Evolutionary conservation across 2,329 filamentous ascomycete species (phyloP).

Genomic region (Xylaria sp.): DNA sequence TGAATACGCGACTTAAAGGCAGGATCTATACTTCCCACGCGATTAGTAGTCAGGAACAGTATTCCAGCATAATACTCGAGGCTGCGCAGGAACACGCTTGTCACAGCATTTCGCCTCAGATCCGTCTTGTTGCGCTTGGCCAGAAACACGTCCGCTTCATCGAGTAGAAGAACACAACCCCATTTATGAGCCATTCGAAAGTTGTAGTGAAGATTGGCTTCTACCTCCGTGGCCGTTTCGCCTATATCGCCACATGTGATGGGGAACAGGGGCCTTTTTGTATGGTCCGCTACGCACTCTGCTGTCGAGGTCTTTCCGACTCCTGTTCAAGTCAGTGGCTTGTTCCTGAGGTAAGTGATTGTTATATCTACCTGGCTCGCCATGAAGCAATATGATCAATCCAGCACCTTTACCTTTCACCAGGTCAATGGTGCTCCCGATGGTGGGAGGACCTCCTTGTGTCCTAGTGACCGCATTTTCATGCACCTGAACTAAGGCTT

Average conservation of each 20-base stretch:
- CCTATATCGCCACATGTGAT: neutral
- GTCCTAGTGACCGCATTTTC: neutral
- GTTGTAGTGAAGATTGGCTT: neutral
- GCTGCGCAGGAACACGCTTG: neutral
- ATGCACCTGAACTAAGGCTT: neutral
- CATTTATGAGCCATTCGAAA: neutral
- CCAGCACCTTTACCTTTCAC: neutral
- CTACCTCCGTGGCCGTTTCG: neutral
- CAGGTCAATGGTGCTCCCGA: neutral
- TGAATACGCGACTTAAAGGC: neutral
- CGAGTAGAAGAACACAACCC: constrained; percentile 13
- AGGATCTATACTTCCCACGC: neutral
- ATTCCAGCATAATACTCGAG: neutral
- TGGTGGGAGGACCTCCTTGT: neutral
- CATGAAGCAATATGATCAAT: neutral
- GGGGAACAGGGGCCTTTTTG: neutral
- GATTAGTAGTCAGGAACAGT: neutral
- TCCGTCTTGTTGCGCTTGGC: neutral
- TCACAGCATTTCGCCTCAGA: neutral
- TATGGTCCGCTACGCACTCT: neutral
- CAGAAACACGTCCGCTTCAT: constrained; percentile 27
- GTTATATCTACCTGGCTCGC: neutral
- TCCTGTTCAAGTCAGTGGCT: neutral
- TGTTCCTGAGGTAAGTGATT: neutral
- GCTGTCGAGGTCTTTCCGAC: neutral